Conservation (phyloP, 768 basidiomycete genomes). For the Neoboletus magnificus region DNA sequence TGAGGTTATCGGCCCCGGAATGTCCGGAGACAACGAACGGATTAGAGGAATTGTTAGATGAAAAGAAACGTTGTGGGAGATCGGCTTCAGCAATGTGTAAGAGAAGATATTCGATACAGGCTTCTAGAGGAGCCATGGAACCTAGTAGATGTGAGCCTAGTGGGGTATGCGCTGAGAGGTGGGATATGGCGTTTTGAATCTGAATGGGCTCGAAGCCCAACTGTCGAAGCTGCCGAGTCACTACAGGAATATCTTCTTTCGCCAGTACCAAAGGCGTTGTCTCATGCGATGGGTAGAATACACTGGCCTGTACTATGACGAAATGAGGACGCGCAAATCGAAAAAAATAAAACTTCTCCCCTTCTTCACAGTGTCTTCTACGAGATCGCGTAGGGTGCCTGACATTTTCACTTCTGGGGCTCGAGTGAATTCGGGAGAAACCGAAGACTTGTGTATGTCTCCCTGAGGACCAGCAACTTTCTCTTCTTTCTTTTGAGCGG, state of each 20-base stretch:
- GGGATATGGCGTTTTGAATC: slow-evolving; percentile 49
- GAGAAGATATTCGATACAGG: slow-evolving; percentile 81
- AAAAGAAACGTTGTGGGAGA: slow-evolving; percentile 70
- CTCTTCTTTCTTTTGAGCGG: slow-evolving; percentile 45
- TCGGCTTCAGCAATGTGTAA: slow-evolving; percentile 85
- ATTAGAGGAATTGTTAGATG: slow-evolving; percentile 60
- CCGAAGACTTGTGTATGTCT: slow-evolving; percentile 14
- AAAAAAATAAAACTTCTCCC: slow-evolving; percentile 33
- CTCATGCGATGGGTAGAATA: slow-evolving; percentile 45
- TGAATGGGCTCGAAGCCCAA: slow-evolving; percentile 67
- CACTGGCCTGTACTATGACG: slow-evolving; percentile 41
- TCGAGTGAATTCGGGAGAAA: slow-evolving; percentile 40
- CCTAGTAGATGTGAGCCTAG: slow-evolving; percentile 60
- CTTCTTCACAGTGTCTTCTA: slow-evolving; percentile 80
- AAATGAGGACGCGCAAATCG: background rate
- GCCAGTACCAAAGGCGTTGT: slow-evolving; percentile 34
- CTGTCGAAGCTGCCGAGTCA: slow-evolving; percentile 53
- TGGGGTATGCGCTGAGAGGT: slow-evolving; percentile 54
- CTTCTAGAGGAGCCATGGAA: slow-evolving; percentile 62
- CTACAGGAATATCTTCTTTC: slow-evolving; percentile 39
- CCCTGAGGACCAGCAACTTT: slow-evolving; percentile 7
- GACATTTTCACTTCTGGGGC: slow-evolving; percentile 85
- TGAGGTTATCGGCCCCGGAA: slow-evolving; percentile 59
- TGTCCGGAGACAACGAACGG: slow-evolving; percentile 67
- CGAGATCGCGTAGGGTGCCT: slow-evolving; percentile 64